A percentile compares a stretch with the other conserved stretches of the same genome.
Evolutionary conservation across 2,329 filamentous ascomycete species (phyloP).

Genomic region (Fusarium hostae): DNA sequence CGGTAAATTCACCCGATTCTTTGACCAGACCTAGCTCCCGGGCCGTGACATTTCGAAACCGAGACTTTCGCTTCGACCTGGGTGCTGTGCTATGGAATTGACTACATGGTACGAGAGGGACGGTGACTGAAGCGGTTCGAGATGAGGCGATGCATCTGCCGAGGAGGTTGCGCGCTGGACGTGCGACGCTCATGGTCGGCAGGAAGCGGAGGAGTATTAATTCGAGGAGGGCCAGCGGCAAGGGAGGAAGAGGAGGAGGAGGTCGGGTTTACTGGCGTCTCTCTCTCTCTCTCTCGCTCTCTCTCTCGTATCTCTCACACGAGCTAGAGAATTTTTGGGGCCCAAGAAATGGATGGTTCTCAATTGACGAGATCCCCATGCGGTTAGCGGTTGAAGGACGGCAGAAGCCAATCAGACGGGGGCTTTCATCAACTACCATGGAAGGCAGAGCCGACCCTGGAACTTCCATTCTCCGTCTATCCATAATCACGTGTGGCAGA

Average conservation of each 20-base stretch:
- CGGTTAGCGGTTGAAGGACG: constrained; percentile 19
- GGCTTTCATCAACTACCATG: neutral
- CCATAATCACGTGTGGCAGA: constrained; percentile 17
- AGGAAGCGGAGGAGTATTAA: constrained; percentile 12
- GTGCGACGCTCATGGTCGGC: constrained; percentile 65
- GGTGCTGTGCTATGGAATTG: constrained; percentile 64
- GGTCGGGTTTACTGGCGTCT: constrained; percentile 19
- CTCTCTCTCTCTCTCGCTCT: constrained; percentile 15
- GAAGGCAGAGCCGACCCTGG: neutral
- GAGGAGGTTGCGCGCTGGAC: constrained; percentile 64
- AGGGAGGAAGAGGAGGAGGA: neutral
- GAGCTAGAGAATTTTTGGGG: constrained; percentile 49
- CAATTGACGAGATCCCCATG: constrained; percentile 41
- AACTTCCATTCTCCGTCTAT: constrained; percentile 10
- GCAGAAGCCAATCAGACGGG: constrained; percentile 30
- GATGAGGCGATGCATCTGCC: constrained; percentile 59
- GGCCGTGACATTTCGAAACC: constrained; percentile 65
- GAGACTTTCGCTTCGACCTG: constrained; percentile 58
- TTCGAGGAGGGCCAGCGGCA: neutral
- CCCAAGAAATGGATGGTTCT: constrained; percentile 38
- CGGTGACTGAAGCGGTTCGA: constrained; percentile 35
- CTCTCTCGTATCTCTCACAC: constrained; percentile 38
- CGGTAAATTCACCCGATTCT: constrained; percentile 43
- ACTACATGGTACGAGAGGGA: constrained; percentile 49
- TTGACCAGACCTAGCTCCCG: constrained; percentile 62